A percentile compares a stretch with the other conserved stretches of the same genome.
Evolutionary conservation across 2,329 filamentous ascomycete species (phyloP).

Genomic region (Zalaria obscura): DNA sequence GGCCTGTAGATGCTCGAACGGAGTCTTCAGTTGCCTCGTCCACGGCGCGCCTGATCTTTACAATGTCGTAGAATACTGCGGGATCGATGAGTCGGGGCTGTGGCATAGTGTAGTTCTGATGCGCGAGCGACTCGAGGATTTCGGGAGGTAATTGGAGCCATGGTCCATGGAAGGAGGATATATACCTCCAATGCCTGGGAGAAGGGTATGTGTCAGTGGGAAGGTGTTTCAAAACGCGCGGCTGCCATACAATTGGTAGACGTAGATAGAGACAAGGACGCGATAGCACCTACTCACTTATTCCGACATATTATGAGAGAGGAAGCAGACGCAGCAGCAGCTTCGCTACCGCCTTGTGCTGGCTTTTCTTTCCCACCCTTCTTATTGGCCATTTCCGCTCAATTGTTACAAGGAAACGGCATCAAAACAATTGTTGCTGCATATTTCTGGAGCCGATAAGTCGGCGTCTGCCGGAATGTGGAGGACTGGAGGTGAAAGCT

Average conservation of each 20-base stretch:
- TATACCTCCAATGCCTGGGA: slow-evolving; percentile 70
- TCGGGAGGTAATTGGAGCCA: slow-evolving; percentile 72
- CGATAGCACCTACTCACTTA: slow-evolving; percentile 39
- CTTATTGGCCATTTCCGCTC: slow-evolving; percentile 16
- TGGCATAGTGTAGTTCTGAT: slow-evolving; percentile 65
- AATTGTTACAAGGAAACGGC: too few relatives aligned
- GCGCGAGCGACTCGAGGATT: slow-evolving; percentile 63
- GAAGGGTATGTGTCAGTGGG: not conserved
- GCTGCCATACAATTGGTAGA: not conserved
- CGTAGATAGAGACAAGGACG: not conserved
- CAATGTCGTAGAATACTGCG: slow-evolving; percentile 67
- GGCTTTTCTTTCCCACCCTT: slow-evolving; percentile 11
- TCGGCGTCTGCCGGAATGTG: too few relatives aligned
- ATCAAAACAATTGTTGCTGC: too few relatives aligned
- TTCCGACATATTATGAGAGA: slow-evolving; percentile 51
- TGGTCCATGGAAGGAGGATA: slow-evolving; percentile 69
- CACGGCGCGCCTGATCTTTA: slow-evolving; percentile 67
- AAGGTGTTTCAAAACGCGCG: not conserved
- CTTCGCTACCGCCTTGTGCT: slow-evolving; percentile 6
- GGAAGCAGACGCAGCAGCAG: slow-evolving; percentile 25
- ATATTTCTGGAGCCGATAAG: too few relatives aligned
- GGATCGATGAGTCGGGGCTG: slow-evolving; percentile 66
- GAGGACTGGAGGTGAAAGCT: too few relatives aligned
- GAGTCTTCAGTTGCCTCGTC: slow-evolving; percentile 69
- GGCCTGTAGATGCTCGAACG: slow-evolving; percentile 61